Evolutionary conservation across 129 eudicot species (phyloP).

Genomic region (Saussurea involucrata): DNA sequence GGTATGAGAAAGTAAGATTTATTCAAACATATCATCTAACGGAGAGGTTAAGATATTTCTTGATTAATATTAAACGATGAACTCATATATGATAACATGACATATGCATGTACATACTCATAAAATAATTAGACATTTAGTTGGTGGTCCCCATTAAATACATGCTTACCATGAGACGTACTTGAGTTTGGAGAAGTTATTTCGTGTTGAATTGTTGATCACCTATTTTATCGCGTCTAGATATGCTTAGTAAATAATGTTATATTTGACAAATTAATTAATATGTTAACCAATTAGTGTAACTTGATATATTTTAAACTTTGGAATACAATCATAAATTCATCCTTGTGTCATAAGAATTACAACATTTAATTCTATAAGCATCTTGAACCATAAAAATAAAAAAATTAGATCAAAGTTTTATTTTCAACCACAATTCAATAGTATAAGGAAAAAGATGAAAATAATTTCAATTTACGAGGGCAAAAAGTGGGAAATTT

Average conservation of each 20-base stretch:
- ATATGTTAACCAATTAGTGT: too few species aligned
- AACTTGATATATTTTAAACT: neutral
- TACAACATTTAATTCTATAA: neutral
- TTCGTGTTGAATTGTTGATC: neutral
- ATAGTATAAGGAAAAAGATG: conserved; percentile 7
- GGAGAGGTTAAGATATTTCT: too few species aligned
- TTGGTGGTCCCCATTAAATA: too few species aligned
- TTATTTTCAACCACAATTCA: neutral
- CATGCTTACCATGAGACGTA: neutral
- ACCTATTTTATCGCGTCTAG: neutral
- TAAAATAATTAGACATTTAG: too few species aligned
- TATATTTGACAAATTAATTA: too few species aligned
- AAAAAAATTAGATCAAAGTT: neutral
- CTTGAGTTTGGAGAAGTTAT: neutral
- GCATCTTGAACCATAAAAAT: neutral
- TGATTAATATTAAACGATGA: too few species aligned
- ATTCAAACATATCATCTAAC: too few species aligned
- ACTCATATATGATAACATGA: too few species aligned
- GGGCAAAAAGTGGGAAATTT: neutral
- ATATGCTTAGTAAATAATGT: too few species aligned
- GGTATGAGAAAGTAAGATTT: too few species aligned
- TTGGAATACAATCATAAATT: neutral
- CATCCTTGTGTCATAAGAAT: neutral
- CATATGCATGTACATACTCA: too few species aligned
- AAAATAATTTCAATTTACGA: neutral